These are phyloP conservation scores for Penicillium steckii DNA, from an alignment of 495 filamentous ascomycete species.

Conservation along the genomic window DNA sequence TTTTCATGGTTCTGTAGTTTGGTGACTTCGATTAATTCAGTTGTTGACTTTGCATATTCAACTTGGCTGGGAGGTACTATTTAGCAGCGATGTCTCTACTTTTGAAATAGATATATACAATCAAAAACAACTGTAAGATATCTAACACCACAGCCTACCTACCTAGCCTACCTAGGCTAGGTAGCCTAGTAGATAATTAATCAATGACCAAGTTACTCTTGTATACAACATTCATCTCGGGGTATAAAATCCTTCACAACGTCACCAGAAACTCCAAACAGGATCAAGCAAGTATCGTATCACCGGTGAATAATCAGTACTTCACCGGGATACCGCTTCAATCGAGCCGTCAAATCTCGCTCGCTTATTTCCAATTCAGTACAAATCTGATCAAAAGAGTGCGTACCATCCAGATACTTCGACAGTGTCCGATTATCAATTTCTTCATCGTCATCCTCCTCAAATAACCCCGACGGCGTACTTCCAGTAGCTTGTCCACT, in stretches of 20 bases:
- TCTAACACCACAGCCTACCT: no score
- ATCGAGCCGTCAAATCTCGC: constrained; percentile 47
- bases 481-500: constrained; percentile 15
- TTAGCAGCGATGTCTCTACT: neutral
- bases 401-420: constrained; percentile 75
- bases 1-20: neutral
- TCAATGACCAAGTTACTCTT: no score
- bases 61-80: neutral
- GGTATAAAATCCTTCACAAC: no score
- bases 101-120: neutral
- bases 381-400: constrained; percentile 88
- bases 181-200: no score
- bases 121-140: neutral
- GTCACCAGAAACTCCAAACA: no score
- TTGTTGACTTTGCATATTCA: neutral
- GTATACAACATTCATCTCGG: no score
- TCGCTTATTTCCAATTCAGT: constrained; percentile 67
- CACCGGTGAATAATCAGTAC: constrained; percentile 57
- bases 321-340: constrained; percentile 51
- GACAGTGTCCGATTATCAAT: constrained; percentile 50
- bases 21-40: neutral
- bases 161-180: no score
- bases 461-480: constrained; percentile 20
- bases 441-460: constrained; percentile 36
- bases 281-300: constrained; percentile 12